Evolutionary conservation across 208 protist species (phyloP).

Genomic region (Leishmania major): DNA sequence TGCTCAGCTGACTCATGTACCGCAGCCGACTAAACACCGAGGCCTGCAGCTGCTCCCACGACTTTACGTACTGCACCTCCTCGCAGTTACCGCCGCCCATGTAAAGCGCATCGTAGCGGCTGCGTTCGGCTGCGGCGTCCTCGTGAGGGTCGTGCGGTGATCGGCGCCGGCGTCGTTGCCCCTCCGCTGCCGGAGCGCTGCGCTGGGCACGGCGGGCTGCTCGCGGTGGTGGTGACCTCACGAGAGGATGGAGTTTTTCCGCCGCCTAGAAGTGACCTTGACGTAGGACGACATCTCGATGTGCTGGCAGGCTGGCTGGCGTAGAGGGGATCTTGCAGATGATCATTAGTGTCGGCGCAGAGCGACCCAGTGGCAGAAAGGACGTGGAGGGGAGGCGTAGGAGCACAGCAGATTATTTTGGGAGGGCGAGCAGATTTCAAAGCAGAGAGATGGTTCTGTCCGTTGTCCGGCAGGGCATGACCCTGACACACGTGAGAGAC

Average conservation of each 20-base stretch:
- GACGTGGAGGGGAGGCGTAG: background rate
- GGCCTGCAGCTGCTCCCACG: constrained; percentile 41
- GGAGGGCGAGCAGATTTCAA: background rate
- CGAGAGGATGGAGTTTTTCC: no score
- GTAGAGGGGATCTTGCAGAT: background rate
- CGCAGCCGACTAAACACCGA: constrained; percentile 30
- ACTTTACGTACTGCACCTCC: constrained; percentile 34
- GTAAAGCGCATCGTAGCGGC: background rate
- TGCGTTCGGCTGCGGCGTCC: background rate
- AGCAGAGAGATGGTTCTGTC: background rate
- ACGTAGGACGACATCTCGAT: background rate
- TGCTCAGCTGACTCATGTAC: constrained; percentile 4
- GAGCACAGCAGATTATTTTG: background rate
- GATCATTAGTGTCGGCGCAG: background rate
- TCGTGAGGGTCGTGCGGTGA: background rate
- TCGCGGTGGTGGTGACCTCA: no score
- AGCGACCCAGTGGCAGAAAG: background rate
- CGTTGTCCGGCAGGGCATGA: background rate
- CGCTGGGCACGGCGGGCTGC: background rate
- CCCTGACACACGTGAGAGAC: background rate
- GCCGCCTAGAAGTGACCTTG: background rate
- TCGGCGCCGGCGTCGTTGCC: background rate
- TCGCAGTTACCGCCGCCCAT: background rate
- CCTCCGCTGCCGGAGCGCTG: background rate
- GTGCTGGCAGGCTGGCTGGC: background rate